Evolutionary conservation across 495 filamentous ascomycete genomes (phyloP), one percentile per base, ranked within the genome.

Genomic region (Penicillium coffeae): DNA sequence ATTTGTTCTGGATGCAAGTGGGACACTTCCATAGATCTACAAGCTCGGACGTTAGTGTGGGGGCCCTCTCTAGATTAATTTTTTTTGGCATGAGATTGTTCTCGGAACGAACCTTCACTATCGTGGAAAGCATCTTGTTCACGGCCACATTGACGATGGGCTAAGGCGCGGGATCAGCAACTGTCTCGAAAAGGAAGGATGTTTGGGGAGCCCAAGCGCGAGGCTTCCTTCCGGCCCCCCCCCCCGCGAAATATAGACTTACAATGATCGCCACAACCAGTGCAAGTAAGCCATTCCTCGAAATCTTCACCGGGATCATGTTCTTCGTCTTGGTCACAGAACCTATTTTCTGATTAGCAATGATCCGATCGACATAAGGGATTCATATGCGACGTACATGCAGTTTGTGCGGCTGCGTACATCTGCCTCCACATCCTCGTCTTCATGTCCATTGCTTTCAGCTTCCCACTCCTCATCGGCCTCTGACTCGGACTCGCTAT

Each of bases 81-180:
- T n/a, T n/a, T n/a, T n/a, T n/a, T n/a, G n/a, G n/a, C n/a, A n/a
- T n/a, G 32, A 22, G 25, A 46, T 38, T 47, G n/a, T 8, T 32
- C 8, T 18, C 30, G 21, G 40, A 35, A 69, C 74, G 54, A 76
- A 89, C 87, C 84, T 64, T 87, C 84, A 46, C 79, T 77, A 48
- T 82, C 72, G 41, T 76, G 75, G 56, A 94, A 73, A 35, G 87
- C 84, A 45, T 84, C 82, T 57, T 83, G 83, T 61, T 85, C 82
- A 54, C 89, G 84, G 49, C 91, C 93, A 69, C 92, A 97, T 81
- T 96, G 88, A 59, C 87, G 83, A 77, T 97, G 92, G 48, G 92
- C 92, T 75, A 47, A 52, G 47, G 50, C 52, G 52, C 60, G 59
- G 56, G 57, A 61, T 68, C 56, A 73, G 72, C 47, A 51, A 64